A percentile compares a stretch with the other conserved stretches of the same genome.
phyloP scores from a whole-genome alignment of 345 rosid species.

The Moricandia arvensis region DNA sequence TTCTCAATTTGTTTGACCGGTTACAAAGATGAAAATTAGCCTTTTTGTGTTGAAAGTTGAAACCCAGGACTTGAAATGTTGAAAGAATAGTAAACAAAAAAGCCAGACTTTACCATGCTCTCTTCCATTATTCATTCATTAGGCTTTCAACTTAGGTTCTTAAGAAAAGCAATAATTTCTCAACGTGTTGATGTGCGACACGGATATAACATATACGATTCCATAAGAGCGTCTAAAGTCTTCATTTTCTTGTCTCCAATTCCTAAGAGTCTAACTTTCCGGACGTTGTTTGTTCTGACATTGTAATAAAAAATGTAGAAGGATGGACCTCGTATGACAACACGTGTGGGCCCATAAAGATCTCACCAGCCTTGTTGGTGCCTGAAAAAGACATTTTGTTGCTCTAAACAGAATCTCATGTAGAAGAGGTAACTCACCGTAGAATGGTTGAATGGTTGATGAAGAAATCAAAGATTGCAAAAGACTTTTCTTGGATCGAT shows the following conservation, averaged over 20 bases:
- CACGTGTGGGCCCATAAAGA: not conserved
- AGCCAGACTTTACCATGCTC: not conserved
- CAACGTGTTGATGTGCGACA: not conserved
- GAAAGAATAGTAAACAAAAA: not conserved
- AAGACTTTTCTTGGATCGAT: no score
- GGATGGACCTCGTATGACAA: not conserved
- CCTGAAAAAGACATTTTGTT: not conserved
- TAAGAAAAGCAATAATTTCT: not conserved
- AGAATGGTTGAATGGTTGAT: no score
- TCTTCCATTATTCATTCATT: no score
- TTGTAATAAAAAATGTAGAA: not conserved
- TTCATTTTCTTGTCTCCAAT: not conserved
- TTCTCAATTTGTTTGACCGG: no score
- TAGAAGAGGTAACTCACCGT: not conserved
- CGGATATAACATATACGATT: not conserved
- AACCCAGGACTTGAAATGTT: not conserved
- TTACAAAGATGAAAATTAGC: no score
- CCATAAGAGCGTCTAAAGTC: not conserved
- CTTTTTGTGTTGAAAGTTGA: no score
- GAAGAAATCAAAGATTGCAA: no score
- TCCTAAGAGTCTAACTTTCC: not conserved
- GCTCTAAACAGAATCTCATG: not conserved
- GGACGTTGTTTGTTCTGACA: not conserved
- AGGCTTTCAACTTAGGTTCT: no score
- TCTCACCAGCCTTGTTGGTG: conserved; percentile 1